Conservation (phyloP, 2,329 filamentous ascomycete species). For the Dactylellina parvicollis region DNA sequence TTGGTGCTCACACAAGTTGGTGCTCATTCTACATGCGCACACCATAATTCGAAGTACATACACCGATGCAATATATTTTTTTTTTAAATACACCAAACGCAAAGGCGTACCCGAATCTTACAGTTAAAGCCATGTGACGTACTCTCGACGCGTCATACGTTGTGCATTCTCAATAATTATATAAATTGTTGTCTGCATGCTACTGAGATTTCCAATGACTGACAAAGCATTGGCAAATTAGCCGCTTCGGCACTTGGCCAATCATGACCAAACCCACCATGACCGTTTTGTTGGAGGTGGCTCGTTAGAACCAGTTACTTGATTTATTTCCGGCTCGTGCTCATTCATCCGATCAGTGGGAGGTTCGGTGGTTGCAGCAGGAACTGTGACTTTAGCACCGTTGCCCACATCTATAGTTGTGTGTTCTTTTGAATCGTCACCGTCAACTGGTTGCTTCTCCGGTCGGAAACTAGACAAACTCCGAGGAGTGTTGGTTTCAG, state of each 20-base stretch:
- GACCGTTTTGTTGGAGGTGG: slow-evolving; percentile 2
- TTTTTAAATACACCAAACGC: too few relatives aligned
- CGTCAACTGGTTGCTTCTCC: not conserved
- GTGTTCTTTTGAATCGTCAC: not conserved
- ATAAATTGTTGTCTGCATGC: not conserved
- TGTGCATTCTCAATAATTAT: not conserved
- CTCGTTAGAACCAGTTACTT: not conserved
- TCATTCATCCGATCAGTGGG: not conserved
- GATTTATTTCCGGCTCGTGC: not conserved
- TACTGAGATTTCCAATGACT: slow-evolving; percentile 40
- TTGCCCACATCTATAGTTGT: not conserved
- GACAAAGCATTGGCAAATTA: slow-evolving; percentile 46
- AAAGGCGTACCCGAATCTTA: too few relatives aligned
- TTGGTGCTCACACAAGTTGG: too few relatives aligned
- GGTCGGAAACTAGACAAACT: not conserved
- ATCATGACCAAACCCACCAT: slow-evolving; percentile 34
- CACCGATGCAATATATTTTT: not conserved
- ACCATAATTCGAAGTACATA: not conserved
- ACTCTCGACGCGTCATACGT: slow-evolving; percentile 41
- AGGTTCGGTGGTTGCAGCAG: not conserved
- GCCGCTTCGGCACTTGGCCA: slow-evolving; percentile 12
- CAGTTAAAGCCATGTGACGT: slow-evolving; percentile 33
- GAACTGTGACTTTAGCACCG: not conserved
- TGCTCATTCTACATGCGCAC: too few relatives aligned
- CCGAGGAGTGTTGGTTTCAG: not conserved